Conservation (phyloP, 345 rosid species). For the Mallotus nudiflorus region DNA sequence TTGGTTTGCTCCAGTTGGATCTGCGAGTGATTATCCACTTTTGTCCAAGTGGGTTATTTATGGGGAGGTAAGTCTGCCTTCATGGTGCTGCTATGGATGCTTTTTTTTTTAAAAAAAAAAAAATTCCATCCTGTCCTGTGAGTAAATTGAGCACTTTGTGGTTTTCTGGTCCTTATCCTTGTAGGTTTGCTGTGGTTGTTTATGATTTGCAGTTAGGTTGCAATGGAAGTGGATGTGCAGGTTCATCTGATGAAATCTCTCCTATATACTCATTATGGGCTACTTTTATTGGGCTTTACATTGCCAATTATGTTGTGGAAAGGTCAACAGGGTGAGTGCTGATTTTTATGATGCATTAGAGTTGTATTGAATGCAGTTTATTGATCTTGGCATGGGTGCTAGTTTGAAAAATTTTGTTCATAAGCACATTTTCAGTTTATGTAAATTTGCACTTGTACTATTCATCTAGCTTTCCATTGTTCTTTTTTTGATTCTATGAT, state of each 20-base stretch:
- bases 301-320: conserved; percentile 96
- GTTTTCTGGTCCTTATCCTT: conserved; percentile 18
- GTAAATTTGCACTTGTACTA: background rate
- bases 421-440: background rate
- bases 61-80: conserved; percentile 79
- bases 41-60: conserved; percentile 97
- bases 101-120: too few relatives aligned
- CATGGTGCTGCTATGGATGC: background rate
- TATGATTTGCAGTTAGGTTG: conserved; percentile 52
- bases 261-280: conserved; percentile 99
- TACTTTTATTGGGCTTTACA: conserved; percentile 96
- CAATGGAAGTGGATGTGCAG: conserved; percentile 61
- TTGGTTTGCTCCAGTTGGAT: conserved; percentile 99
- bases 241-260: conserved; percentile 86
- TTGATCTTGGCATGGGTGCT: background rate
- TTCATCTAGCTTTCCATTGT: background rate
- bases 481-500: background rate
- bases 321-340: conserved; percentile 93
- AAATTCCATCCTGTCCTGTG: background rate
- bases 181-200: background rate
- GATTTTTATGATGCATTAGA: background rate
- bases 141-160: conserved; percentile 7
- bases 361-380: background rate
- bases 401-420: background rate
- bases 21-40: conserved; percentile 97